Base-by-base conservation (phyloP, 2,329 filamentous ascomycete genomes). In the Aspergillus calidoustus region DNA sequence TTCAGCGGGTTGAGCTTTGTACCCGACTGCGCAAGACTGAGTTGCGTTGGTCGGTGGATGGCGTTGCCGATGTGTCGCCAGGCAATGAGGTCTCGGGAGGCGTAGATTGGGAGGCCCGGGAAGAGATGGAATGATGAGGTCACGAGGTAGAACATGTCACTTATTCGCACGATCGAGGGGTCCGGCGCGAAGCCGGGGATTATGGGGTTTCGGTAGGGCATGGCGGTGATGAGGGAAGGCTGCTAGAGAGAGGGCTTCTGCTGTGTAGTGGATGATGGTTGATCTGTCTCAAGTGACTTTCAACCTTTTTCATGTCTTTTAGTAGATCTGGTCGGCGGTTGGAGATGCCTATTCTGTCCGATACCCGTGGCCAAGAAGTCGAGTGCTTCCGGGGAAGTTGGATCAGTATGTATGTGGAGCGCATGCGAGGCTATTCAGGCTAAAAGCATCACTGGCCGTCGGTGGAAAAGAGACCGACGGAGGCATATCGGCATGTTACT, bases 171-270 rank as follows among this genome's bases (percentile, higher is more conserved):
- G 30, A 57, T 22, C 8, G 46, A 57, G 28, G 54, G 54, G 22
- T 50, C 54, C 30, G 46, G 54, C 13, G 43, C 46, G 25, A 57
- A 57, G 7, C 54, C 54, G n/a, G 54, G 54, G 46, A 57, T 57
- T 7, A 57, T 57, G n/a, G 54, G 54, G n/a, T 28, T 53, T 7
- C n/a, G 8, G 22, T 53, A 28, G 9, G 56, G 7, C 43, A 49
- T 49, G 9, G 13, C 34, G 13, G 34, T 1, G 2, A 11, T 13
- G 11, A 13, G 13, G 15, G 9, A 2, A 41, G 34, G 9, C 2
- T 17, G 34, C 2, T 41, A 15, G 34, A 15, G 15, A 11, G 11
- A 41, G 8, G 11, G 34, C 34, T 15, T 17, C 11, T 41, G 9
- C 9, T 13, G 8, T 15, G 34, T 9, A 38, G 15, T 13, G 34